phyloP scores from a whole-genome alignment of 352 stramenopile species.

The Globisporangium cystogenes region DNA sequence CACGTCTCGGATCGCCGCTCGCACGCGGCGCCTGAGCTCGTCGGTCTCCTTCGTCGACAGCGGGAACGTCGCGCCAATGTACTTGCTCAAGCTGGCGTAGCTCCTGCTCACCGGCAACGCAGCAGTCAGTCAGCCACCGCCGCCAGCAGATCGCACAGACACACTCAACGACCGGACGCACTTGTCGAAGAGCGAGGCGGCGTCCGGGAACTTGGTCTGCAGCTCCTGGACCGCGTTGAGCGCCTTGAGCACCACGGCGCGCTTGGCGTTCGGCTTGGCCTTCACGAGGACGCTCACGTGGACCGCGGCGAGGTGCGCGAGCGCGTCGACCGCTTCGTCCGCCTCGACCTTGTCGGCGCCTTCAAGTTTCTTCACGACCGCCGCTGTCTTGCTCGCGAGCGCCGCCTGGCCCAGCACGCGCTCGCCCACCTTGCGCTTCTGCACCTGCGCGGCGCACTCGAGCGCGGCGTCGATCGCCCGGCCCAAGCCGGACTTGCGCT shows the following conservation, averaged over 20 bases:
- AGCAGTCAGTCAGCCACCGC: too few relatives aligned
- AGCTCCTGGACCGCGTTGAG: conserved; percentile 13
- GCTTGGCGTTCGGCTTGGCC: conserved; percentile 10
- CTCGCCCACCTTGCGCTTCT: conserved; percentile 12
- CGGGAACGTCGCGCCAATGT: conserved; percentile 13
- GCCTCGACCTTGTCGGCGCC: conserved; percentile 1
- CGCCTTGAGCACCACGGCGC: conserved; percentile 4
- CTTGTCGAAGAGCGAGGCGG: conserved; percentile 13
- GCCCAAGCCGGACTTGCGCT: neutral
- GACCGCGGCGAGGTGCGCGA: conserved; percentile 2
- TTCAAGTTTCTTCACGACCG: conserved; percentile 11
- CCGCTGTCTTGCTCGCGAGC: conserved; percentile 4
- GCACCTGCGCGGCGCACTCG: conserved; percentile 6
- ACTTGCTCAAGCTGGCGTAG: conserved; percentile 10
- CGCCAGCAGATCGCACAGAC: too few relatives aligned
- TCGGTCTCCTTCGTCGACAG: conserved; percentile 10
- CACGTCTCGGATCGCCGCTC: conserved; percentile 8
- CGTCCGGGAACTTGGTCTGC: conserved; percentile 10
- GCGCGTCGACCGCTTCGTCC: conserved; percentile 8
- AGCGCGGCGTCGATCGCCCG: conserved; percentile 8
- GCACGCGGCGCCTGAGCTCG: conserved; percentile 11
- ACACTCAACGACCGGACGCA: too few relatives aligned
- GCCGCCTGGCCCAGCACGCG: conserved; percentile 9
- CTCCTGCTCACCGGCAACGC: conserved; percentile 14
- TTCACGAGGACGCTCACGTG: conserved; percentile 11